Evolutionary conservation across 2,329 filamentous ascomycete species (phyloP), one percentile per base, ranked within the genome.

Genomic region (Trichoderma asperellum): DNA sequence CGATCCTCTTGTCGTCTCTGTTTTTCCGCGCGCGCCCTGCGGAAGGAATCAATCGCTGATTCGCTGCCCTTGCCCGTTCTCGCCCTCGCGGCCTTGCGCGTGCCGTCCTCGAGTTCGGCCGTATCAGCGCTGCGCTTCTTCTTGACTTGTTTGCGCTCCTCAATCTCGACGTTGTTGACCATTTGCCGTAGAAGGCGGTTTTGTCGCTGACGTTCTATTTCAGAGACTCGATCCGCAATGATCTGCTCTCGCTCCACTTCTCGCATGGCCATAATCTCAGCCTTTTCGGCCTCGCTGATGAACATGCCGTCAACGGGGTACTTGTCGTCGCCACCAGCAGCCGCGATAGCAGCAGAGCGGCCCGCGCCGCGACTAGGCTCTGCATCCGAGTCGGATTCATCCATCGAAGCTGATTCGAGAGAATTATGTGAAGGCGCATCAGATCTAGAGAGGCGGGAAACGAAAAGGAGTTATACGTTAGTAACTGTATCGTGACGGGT

Each of bases 181-280:
- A 96, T 89, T 75, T 92, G 91, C 70, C 92, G 92, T 61, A 97
- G 87, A 72, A 94, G 89, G 59, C 90, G 86, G 76, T 96, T 93
- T 81, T 97, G 95, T 70, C 91, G 88, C 74, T 92, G 90, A 64
- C 90, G 89, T 76, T 96, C 92, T 69, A 94, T 90, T 78, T 96
- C 90, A 74, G 93, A 89, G 43, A 91, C 91, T 73, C 96, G 93
- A 74, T 97, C 92, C 24, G 94, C 95, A 7, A 99, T 87, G 56
- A 97, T 90, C 77, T 93, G 89, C 80, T 99, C 96, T 72, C 95
- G 91, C 77, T 97, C 90, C 63, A 98, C 90, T 82, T 98, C 94
- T 35, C 94, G 91, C 87, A 97, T 89, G 68, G 85, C 87, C 86
- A 96, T 90, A 71, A 99, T 96, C 63, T 91, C 85, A 8, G 86